These are phyloP conservation scores for Chaetomiaceae sp. DNA, from an alignment of 2,329 filamentous ascomycete species.

Conservation along the genomic window DNA sequence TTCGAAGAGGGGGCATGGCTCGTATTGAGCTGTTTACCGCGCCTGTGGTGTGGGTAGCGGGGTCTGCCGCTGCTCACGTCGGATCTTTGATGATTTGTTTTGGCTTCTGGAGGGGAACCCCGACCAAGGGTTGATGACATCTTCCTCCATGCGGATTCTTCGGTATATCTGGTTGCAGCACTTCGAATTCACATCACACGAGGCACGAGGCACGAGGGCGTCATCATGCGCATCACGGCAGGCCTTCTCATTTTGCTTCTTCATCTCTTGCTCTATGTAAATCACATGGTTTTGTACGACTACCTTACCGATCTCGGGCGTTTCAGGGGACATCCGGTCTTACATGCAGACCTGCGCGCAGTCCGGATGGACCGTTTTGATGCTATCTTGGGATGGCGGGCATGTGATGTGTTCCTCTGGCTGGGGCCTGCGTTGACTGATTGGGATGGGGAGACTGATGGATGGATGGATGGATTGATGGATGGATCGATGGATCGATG, in stretches of 20 bases:
- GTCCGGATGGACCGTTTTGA: conserved; percentile 1
- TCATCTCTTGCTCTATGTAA: not conserved
- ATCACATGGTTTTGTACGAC: conserved; percentile 4
- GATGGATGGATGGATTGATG: no score
- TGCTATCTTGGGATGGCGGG: not conserved
- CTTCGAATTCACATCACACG: not conserved
- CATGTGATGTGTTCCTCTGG: not conserved
- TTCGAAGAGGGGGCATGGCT: conserved; percentile 1
- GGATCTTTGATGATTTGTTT: not conserved
- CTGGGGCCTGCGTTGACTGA: no score
- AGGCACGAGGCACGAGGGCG: no score
- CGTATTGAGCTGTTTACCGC: not conserved
- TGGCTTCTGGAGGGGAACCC: not conserved
- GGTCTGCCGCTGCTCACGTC: not conserved
- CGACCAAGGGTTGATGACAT: not conserved
- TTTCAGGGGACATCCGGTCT: conserved; percentile 1
- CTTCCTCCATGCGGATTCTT: not conserved
- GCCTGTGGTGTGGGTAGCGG: not conserved
- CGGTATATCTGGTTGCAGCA: not conserved
- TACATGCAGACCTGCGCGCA: not conserved
- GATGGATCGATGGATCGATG: no score
- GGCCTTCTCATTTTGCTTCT: not conserved
- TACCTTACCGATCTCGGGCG: conserved; percentile 1
- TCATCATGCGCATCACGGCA: no score
- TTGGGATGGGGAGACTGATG: not conserved